These are phyloP conservation scores for Cryphonectria radicalis DNA, from an alignment of 2,329 filamentous ascomycete genomes.

Conservation along the genomic window DNA sequence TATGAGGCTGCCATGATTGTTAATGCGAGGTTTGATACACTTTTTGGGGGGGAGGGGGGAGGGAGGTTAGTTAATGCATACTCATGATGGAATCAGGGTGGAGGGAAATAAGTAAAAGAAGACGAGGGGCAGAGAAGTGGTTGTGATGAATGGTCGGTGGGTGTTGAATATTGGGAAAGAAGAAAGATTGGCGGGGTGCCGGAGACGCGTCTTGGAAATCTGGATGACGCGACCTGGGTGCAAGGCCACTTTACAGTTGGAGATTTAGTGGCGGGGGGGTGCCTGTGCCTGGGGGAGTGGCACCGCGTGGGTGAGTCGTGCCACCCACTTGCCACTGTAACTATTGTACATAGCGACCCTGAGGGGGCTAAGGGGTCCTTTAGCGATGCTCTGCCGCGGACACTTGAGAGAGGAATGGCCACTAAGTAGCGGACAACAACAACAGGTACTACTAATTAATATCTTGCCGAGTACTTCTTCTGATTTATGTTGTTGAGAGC, in stretches of 20 bases:
- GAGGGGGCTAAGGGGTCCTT: neutral
- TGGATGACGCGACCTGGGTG: constrained; percentile 24
- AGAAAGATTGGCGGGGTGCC: constrained; percentile 16
- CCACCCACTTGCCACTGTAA: neutral
- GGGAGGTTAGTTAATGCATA: neutral
- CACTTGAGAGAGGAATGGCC: neutral
- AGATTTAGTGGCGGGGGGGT: neutral
- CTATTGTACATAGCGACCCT: neutral
- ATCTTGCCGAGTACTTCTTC: neutral
- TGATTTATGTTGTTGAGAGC: neutral
- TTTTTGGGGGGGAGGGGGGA: neutral
- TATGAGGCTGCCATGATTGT: constrained; percentile 48
- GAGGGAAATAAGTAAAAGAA: neutral
- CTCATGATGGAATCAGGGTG: constrained; percentile 20
- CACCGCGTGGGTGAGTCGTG: neutral
- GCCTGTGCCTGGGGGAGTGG: neutral
- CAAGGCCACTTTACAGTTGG: constrained; percentile 28
- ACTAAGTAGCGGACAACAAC: neutral
- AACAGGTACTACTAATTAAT: neutral
- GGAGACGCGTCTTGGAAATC: constrained; percentile 26
- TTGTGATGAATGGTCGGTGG: constrained; percentile 4
- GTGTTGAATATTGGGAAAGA: constrained; percentile 11
- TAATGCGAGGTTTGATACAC: neutral
- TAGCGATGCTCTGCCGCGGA: neutral
- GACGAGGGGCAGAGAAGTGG: neutral